phyloP scores from a whole-genome alignment of 2,329 filamentous ascomycete species.

The Cadophora malorum region DNA sequence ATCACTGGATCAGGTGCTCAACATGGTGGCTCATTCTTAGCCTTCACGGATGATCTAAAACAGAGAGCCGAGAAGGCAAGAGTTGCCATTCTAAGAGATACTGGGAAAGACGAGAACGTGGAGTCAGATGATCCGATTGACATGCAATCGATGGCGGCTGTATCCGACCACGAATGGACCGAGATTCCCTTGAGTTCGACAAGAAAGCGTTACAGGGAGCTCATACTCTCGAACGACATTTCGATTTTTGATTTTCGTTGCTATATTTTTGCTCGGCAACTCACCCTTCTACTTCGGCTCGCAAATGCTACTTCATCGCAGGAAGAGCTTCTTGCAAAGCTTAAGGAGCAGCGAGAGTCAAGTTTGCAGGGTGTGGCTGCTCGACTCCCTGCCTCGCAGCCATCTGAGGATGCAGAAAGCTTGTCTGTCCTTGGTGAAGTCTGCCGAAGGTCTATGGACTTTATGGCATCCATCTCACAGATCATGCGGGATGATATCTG shows the following conservation, averaged over 20 bases:
- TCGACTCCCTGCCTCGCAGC: conserved; percentile 53
- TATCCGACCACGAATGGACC: conserved; percentile 50
- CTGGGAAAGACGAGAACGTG: conserved; percentile 47
- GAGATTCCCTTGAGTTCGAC: conserved; percentile 67
- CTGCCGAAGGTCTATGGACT: conserved; percentile 81
- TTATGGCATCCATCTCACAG: conserved; percentile 80
- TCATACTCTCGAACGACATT: conserved; percentile 93
- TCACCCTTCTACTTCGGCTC: conserved; percentile 79
- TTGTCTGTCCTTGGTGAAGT: conserved; percentile 83
- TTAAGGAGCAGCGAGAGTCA: conserved; percentile 66
- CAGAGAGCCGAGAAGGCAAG: conserved; percentile 61
- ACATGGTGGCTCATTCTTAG: conserved; percentile 75
- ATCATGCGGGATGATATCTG: conserved; percentile 81
- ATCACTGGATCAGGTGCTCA: conserved; percentile 63
- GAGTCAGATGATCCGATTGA: conserved; percentile 54
- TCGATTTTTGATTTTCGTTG: conserved; percentile 95
- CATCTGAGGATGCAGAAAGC: conserved; percentile 71
- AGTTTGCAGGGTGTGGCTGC: conserved; percentile 64
- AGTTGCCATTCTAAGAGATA: conserved; percentile 48
- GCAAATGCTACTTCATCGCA: conserved; percentile 74
- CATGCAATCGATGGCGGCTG: conserved; percentile 53
- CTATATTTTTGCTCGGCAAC: conserved; percentile 91
- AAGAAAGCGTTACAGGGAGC: conserved; percentile 84
- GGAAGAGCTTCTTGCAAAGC: conserved; percentile 66
- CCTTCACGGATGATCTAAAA: conserved; percentile 76